A percentile compares a stretch with the other conserved stretches of the same genome.
Conservation (phyloP, 75 land plant genomes). For the Larix kaempferi region DNA sequence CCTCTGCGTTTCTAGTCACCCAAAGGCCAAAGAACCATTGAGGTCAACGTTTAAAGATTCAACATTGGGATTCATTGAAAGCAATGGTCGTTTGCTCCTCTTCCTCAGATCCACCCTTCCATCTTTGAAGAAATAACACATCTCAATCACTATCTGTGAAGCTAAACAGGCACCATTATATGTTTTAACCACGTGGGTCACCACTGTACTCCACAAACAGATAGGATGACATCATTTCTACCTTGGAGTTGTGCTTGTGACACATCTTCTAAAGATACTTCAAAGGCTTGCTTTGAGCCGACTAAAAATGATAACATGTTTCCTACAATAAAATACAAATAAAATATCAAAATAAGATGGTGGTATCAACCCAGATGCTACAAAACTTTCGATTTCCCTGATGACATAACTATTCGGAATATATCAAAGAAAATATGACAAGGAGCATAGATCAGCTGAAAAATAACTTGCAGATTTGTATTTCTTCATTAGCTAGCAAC, state of each 20-base stretch:
- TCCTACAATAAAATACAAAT: slow-evolving; percentile 55
- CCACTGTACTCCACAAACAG: slow-evolving; percentile 49
- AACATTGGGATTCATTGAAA: slow-evolving; percentile 67
- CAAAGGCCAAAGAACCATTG: slow-evolving; percentile 51
- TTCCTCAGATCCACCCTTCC: slow-evolving; percentile 59
- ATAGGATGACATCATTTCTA: slow-evolving; percentile 87
- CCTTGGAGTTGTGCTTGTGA: slow-evolving; percentile 95
- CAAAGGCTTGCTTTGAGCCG: slow-evolving; percentile 83
- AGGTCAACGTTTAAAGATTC: slow-evolving; percentile 40
- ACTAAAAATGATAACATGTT: slow-evolving; percentile 72
- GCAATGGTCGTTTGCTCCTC: slow-evolving; percentile 52
- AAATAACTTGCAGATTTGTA: no score
- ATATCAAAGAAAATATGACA: not conserved
- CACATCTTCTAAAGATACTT: slow-evolving; percentile 86
- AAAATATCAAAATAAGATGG: not conserved
- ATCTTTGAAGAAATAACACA: slow-evolving; percentile 61
- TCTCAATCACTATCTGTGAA: slow-evolving; percentile 53
- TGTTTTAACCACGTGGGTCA: slow-evolving; percentile 44
- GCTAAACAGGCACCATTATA: slow-evolving; percentile 50
- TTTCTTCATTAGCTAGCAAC: no score
- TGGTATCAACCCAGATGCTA: not conserved
- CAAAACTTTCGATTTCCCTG: not conserved
- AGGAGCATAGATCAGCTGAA: not conserved
- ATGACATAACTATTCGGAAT: not conserved
- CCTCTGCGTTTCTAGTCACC: slow-evolving; percentile 64